Evolutionary conservation across 192 early-diverging fungal genomes (phyloP), one percentile per base, ranked within the genome.

Genomic region (Diversispora eburnea): DNA sequence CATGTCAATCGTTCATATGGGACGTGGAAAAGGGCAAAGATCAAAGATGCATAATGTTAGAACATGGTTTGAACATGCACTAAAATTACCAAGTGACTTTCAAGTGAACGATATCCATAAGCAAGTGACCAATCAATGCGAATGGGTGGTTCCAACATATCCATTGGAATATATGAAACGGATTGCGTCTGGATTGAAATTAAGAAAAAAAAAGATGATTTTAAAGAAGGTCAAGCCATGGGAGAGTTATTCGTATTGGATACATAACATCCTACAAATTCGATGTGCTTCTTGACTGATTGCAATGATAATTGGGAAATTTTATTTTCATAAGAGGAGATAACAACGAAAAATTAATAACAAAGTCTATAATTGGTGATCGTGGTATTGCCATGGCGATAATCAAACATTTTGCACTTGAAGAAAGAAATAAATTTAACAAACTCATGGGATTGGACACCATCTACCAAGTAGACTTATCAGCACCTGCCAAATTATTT

Each of bases 221-320:
- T 46, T 33, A 48, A 46, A 47, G 45, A 48, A 67, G n/a, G 20
- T 20, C 47, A 48, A 48, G 64, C 5, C 8, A 48, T 67, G 2
- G 47, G 47, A 67, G 63, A 66, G 42, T 66, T 66, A 66, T 66
- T 66, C 4, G 4, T 66, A 19, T 46, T 66, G 19, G 43, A 66
- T 66, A n/a, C 43, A n/a, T 45, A 9, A 6, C 19, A 20, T 33
- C 0, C n/a, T n/a, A 19, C 8, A 10, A 12, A 67, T 67, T 67
- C 19, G n/a, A 67, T 67, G 19, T 13, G 10, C 33, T 33, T 70
- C 51, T 42, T 70, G 15, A 70, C 49, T 2, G 68, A 70, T 57
- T 70, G 68, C 51, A 57, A 43, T 70, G 68, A 70, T n/a, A 33
- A 70, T 41, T 70, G 68, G 68, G 33, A 42, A 56, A 56, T 70